Evolutionary conservation across 257 asterid genomes (phyloP).

Genomic region (Lithospermum erythrorhizon): DNA sequence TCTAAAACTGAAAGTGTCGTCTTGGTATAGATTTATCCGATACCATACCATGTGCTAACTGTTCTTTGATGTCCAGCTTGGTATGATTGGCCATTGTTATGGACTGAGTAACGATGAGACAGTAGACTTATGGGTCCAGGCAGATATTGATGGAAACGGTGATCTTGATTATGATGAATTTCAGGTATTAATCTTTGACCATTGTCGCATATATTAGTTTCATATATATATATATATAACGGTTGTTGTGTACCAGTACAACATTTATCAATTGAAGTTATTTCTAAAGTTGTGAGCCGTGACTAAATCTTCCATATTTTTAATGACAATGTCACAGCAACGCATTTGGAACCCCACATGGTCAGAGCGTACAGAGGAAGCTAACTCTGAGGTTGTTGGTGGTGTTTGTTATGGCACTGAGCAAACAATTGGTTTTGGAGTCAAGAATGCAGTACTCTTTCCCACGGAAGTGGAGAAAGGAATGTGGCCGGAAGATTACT

Average conservation of each 20-base stretch:
- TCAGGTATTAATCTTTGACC: conserved; percentile 32
- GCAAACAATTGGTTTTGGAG: conserved; percentile 75
- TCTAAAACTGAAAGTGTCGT: not conserved
- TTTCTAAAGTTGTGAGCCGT: not conserved
- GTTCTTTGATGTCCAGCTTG: conserved; percentile 44
- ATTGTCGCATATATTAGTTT: not conserved
- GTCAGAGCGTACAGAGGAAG: conserved; percentile 42
- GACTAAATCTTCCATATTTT: not conserved
- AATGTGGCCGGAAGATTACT: conserved; percentile 88
- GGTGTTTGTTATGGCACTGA: conserved; percentile 37
- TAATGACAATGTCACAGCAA: conserved; percentile 35
- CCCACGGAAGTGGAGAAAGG: conserved; percentile 95
- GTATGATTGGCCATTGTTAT: conserved; percentile 69
- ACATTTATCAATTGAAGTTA: too few relatives aligned
- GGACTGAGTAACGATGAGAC: conserved; percentile 80
- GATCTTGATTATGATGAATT: conserved; percentile 71
- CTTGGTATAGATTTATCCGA: not conserved
- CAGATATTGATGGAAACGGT: conserved; percentile 77
- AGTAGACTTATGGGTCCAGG: conserved; percentile 75
- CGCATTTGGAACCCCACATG: conserved; percentile 65
- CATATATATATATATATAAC: too few relatives aligned
- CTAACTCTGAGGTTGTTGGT: conserved; percentile 25
- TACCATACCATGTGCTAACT: not conserved
- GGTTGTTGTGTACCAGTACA: too few relatives aligned
- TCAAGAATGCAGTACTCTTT: conserved; percentile 85